Percentiles rank a stretch among this genome's conserved stretches.
phyloP scores from a whole-genome alignment of 192 early-diverging fungal genomes.

The Allomyces macrogynus region DNA sequence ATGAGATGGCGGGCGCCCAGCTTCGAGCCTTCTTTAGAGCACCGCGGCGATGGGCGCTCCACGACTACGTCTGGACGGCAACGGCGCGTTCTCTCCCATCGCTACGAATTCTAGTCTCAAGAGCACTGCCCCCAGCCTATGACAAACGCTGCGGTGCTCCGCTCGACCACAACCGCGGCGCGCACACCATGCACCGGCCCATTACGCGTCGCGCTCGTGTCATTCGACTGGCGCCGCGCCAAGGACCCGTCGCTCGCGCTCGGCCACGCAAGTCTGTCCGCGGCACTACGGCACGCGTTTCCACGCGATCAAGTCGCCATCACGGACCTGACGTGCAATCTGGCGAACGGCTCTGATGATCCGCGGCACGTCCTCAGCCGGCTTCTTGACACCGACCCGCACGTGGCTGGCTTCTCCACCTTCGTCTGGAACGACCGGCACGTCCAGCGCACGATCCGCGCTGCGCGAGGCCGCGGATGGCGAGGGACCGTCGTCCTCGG shows the following conservation, averaged over 20 bases:
- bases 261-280: conserved; percentile 7
- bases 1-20: too few relatives aligned
- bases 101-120: too few relatives aligned
- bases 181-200: too few relatives aligned
- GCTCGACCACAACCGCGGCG: too few relatives aligned
- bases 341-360: background rate
- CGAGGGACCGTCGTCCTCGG: conserved; percentile 4
- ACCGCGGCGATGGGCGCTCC: too few relatives aligned
- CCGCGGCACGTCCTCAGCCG: background rate
- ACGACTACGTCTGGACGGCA: too few relatives aligned
- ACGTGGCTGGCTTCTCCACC: conserved; percentile 3
- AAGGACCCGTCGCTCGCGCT: conserved; percentile 7
- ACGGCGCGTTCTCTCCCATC: too few relatives aligned
- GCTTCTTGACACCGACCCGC: background rate
- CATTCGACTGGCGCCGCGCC: conserved; percentile 7
- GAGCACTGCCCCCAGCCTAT: too few relatives aligned
- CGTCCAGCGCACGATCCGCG: conserved; percentile 4
- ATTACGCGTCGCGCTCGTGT: conserved; percentile 3
- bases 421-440: conserved; percentile 9
- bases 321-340: conserved; percentile 3
- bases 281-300: conserved; percentile 2
- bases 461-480: background rate
- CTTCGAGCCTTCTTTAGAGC: too few relatives aligned
- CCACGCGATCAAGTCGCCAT: conserved; percentile 1
- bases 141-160: too few relatives aligned